Base-by-base conservation (phyloP, 2,329 filamentous ascomycete genomes). In the Fusarium tanahbumbuense region DNA sequence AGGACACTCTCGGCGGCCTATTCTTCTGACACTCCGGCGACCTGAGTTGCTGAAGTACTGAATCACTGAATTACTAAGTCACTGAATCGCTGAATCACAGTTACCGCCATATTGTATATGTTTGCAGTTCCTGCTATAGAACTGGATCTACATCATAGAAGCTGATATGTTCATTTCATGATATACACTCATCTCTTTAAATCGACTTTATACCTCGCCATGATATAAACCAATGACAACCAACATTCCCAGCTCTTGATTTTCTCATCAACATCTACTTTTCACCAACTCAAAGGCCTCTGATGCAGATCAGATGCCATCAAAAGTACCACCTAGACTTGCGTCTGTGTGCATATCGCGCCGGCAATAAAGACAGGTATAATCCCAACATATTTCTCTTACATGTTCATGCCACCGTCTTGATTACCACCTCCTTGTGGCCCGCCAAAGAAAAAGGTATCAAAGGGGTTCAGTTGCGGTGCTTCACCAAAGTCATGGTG, bases 391-490 rank as follows among this genome's bases (percentile, higher is more conserved):
- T 40, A 32, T 22, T 47, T 42, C 54, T 55, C 44, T 67, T 58
- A 76, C 71, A 76, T 74, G 15, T 77, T 77, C 30, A 73, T 74
- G 8, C 77, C 76, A 18, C 68, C 67, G 1, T 68, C 67, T 44
- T 73, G 71, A 50, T 67, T 71, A 5, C 67, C 57, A 22, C 70
- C 70, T 11, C 73, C 74, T 55, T 78, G 77, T 69, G 85, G 85
- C 1, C 85, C 86, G 2, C 90, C 89, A 76, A 92, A 92, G 81
- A 92, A 92, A 76, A 93, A 93, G 0, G 89, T 88, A 75, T 92
- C 91, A 78, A 93, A 92, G 0, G 90, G 85, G 62, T 92, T 87
- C 75, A 92, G 84, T 75, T 89, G 85, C 76, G 87, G 83, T 53
- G 84, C 84, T 48, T 89, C 86, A 61, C 83, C 83, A 62, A 85